Conservation (phyloP, 306 rosid species). For the Geum urbanum region DNA sequence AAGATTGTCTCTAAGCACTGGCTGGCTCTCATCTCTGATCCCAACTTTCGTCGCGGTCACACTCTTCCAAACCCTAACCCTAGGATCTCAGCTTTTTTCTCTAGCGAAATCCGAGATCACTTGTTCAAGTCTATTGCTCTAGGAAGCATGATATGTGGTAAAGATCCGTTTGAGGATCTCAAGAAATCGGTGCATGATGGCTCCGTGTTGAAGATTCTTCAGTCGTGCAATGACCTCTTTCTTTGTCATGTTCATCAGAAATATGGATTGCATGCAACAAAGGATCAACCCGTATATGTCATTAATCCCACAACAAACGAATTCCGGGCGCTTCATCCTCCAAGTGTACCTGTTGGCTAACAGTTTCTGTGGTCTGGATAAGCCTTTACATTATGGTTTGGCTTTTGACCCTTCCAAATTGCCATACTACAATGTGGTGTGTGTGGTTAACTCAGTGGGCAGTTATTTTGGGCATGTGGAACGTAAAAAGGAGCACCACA, state of each 20-base stretch:
- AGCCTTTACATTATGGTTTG: neutral
- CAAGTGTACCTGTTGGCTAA: neutral
- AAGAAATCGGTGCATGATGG: neutral
- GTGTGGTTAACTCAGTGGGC: neutral
- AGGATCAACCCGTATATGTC: neutral
- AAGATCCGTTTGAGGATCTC: neutral
- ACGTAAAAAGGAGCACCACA: neutral
- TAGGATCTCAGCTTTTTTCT: neutral
- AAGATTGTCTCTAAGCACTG: slow-evolving; percentile 28
- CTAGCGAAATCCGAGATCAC: neutral
- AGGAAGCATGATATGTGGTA: neutral
- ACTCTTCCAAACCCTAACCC: neutral
- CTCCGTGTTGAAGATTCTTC: neutral
- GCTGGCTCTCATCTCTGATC: slow-evolving; percentile 24
- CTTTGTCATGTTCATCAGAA: neutral
- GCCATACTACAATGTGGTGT: slow-evolving; percentile 12
- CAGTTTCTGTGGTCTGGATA: too few species aligned
- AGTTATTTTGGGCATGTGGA: too few species aligned
- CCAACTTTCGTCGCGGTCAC: neutral
- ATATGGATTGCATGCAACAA: neutral
- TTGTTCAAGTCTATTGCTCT: neutral
- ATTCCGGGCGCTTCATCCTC: neutral
- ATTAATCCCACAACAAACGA: slow-evolving; percentile 2
- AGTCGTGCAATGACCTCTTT: slow-evolving; percentile 21
- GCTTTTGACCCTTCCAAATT: slow-evolving; percentile 12